A percentile compares a stretch with the other conserved stretches of the same genome.
phyloP scores from a whole-genome alignment of 768 basidiomycete genomes.

The Collybiopsis confluens region DNA sequence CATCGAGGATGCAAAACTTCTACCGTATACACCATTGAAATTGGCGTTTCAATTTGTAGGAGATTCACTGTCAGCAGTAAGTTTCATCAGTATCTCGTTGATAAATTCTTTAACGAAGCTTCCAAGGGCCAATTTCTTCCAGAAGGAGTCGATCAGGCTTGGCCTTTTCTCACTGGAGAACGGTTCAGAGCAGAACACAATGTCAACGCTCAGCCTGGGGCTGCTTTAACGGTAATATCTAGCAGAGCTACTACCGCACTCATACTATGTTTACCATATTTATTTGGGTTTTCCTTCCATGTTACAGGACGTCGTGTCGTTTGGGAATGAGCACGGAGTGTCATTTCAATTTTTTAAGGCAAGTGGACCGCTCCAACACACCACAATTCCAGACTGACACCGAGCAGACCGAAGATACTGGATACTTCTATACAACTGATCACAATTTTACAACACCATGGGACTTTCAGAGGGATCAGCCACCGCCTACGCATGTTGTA shows the following conservation, averaged over 20 bases:
- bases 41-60: conserved; percentile 55
- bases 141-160: conserved; percentile 51
- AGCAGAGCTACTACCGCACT: conserved; percentile 4
- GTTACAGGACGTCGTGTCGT: conserved; percentile 45
- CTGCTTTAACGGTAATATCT: conserved; percentile 35
- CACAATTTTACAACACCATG: conserved; percentile 61
- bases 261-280: not conserved
- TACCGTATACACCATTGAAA: conserved; percentile 40
- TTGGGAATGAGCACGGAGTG: conserved; percentile 49
- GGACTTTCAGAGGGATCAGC: conserved; percentile 46
- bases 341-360: conserved; percentile 50
- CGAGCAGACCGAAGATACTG: conserved; percentile 51
- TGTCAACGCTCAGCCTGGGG: conserved; percentile 52
- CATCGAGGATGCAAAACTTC: conserved; percentile 36
- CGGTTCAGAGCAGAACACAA: conserved; percentile 48
- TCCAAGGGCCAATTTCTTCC: conserved; percentile 53
- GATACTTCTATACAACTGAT: conserved; percentile 47
- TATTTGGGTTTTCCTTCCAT: not conserved
- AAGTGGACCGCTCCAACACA: conserved; percentile 4
- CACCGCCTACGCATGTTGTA: conserved; percentile 46
- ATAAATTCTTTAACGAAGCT: not conserved
- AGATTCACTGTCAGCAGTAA: conserved; percentile 52
- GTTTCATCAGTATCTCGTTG: conserved; percentile 8
- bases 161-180: conserved; percentile 51
- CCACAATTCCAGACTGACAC: not conserved